Conservation (phyloP, 2,329 filamentous ascomycete genomes). For the Raffaelea ambrosiae region DNA sequence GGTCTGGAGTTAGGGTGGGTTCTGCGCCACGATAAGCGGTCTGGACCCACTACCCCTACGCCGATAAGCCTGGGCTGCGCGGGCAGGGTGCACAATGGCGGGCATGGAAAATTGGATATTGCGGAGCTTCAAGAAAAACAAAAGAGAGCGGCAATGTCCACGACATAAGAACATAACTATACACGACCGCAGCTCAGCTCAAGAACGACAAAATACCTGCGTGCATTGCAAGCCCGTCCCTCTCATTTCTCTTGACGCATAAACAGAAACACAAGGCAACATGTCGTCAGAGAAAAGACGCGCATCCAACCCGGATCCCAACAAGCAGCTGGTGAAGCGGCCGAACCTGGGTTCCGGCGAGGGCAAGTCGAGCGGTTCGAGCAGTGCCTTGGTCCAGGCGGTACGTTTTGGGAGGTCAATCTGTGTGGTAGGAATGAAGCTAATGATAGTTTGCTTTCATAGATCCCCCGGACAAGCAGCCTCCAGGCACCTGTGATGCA, state of each 20-base stretch:
- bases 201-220: too few species aligned
- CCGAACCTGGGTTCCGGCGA: slow-evolving; percentile 58
- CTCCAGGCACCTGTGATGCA: slow-evolving; percentile 93
- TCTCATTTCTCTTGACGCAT: neutral
- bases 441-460: neutral
- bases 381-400: slow-evolving; percentile 39
- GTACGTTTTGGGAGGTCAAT: slow-evolving; percentile 27
- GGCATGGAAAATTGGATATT: slow-evolving; percentile 10
- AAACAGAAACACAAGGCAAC: slow-evolving; percentile 7
- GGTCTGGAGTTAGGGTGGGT: neutral
- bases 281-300: slow-evolving; percentile 93
- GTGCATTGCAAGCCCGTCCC: neutral
- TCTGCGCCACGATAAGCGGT: neutral
- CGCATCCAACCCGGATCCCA: slow-evolving; percentile 68
- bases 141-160: neutral
- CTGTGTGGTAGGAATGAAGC: too few species aligned
- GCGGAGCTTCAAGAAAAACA: slow-evolving; percentile 8
- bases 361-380: slow-evolving; percentile 29
- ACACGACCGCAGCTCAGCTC: too few species aligned
- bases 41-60: neutral
- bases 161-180: neutral
- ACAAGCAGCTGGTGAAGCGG: slow-evolving; percentile 79
- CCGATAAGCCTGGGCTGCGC: neutral
- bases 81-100: neutral
- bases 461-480: slow-evolving; percentile 56